These are phyloP conservation scores for Curvularia lunata DNA, from an alignment of 2,329 filamentous ascomycete genomes.

Conservation along the genomic window DNA sequence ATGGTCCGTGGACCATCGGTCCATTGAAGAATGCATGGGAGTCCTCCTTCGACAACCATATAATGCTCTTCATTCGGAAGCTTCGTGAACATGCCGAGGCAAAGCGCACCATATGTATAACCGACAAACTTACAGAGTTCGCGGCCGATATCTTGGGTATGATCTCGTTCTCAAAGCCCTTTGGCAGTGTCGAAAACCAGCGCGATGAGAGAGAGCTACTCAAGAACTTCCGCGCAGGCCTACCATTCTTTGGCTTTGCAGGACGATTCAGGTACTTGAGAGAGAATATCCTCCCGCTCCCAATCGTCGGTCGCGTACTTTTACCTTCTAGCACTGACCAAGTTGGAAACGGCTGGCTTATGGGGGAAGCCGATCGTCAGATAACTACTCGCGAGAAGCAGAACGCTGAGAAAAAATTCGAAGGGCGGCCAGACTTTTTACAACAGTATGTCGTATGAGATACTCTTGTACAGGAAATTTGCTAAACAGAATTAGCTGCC, in stretches of 20 bases:
- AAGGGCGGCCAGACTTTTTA: conserved; percentile 43
- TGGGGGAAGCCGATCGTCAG: conserved; percentile 46
- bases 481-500: conserved; percentile 29
- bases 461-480: not conserved
- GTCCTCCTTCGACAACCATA: conserved; percentile 44
- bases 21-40: conserved; percentile 52
- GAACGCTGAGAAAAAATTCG: conserved; percentile 27
- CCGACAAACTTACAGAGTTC: conserved; percentile 51
- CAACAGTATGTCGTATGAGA: conserved; percentile 34
- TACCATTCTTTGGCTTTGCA: conserved; percentile 49
- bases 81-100: conserved; percentile 38
- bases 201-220: conserved; percentile 50
- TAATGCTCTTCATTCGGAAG: conserved; percentile 44
- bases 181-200: conserved; percentile 50
- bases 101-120: conserved; percentile 37
- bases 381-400: conserved; percentile 38
- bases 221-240: conserved; percentile 47
- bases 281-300: conserved; percentile 39
- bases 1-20: conserved; percentile 49
- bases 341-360: conserved; percentile 49
- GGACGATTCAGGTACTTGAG: conserved; percentile 47
- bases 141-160: conserved; percentile 53
- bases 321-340: conserved; percentile 41
- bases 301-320: conserved; percentile 34
- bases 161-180: conserved; percentile 48